Percentiles rank a stretch among this genome's conserved stretches.
Evolutionary conservation across 495 filamentous ascomycete species (phyloP).

Genomic region (Evernia prunastri): DNA sequence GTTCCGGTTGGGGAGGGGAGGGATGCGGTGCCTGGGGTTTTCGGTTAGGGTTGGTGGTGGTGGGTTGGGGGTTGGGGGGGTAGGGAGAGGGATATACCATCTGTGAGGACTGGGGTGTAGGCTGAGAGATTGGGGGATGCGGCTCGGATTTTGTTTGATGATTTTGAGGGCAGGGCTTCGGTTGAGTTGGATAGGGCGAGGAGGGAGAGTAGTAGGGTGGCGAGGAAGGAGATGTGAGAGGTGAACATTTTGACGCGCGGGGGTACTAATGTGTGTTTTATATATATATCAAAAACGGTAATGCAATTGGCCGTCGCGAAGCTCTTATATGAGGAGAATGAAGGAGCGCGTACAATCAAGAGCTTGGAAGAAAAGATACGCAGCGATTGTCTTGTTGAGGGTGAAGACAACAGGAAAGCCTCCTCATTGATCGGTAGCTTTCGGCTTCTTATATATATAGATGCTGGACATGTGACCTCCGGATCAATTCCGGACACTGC

Average conservation of each 20-base stretch:
- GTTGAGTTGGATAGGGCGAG: not conserved
- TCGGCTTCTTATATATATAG: not conserved
- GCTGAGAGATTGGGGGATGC: not conserved
- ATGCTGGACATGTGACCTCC: not conserved
- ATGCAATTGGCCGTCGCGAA: not conserved
- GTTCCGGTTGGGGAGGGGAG: conserved; percentile 44
- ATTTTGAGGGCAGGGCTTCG: not conserved
- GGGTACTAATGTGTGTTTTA: not conserved
- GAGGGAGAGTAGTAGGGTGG: not conserved
- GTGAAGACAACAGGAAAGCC: not conserved
- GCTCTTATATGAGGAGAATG: not conserved
- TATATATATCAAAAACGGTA: no score
- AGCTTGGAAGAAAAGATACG: not conserved
- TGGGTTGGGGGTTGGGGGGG: not conserved
- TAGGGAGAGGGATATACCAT: not conserved
- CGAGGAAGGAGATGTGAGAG: not conserved
- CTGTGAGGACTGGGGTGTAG: not conserved
- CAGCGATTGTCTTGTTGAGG: not conserved
- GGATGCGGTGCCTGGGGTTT: not conserved
- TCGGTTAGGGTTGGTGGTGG: not conserved
- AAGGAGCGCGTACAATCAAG: not conserved
- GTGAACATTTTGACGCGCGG: not conserved
- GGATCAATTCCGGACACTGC: not conserved
- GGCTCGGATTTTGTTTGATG: not conserved
- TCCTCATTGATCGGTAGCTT: not conserved